Evolutionary conservation across 345 rosid species (phyloP).

Genomic region (Rhodamnia rubescens): DNA sequence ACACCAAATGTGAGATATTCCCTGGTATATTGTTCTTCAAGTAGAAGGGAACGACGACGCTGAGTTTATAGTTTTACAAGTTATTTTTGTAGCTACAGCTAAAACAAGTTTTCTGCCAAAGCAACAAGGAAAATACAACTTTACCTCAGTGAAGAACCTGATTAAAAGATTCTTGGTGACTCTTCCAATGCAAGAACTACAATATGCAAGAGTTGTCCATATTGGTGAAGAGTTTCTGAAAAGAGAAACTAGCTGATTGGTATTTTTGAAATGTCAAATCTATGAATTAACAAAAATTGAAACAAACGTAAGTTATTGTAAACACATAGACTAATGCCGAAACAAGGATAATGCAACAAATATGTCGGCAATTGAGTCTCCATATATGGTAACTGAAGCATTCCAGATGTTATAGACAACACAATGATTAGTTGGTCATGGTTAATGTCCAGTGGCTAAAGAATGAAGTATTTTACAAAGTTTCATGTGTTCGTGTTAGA

Average conservation of each 20-base stretch:
- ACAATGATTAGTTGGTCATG: background rate
- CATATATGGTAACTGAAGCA: background rate
- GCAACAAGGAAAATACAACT: background rate
- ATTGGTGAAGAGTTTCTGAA: background rate
- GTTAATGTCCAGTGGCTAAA: background rate
- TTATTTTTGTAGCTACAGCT: background rate
- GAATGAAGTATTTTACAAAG: background rate
- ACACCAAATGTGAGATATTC: background rate
- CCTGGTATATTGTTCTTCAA: background rate
- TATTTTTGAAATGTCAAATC: background rate
- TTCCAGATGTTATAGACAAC: background rate
- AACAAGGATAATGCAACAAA: background rate
- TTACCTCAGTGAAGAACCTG: constrained; percentile 67
- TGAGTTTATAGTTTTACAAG: background rate
- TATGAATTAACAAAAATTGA: background rate
- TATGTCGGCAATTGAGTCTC: no score
- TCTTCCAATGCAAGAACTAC: constrained; percentile 94
- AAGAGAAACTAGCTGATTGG: background rate
- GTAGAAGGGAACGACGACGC: background rate
- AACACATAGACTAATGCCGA: background rate
- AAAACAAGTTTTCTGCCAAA: background rate
- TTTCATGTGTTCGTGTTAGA: background rate
- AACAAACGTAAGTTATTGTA: background rate
- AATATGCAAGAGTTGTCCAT: constrained; percentile 38
- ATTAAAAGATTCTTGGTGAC: constrained; percentile 74